Evolutionary conservation across 2,329 filamentous ascomycete genomes (phyloP).

Genomic region (Endothia cerciana): DNA sequence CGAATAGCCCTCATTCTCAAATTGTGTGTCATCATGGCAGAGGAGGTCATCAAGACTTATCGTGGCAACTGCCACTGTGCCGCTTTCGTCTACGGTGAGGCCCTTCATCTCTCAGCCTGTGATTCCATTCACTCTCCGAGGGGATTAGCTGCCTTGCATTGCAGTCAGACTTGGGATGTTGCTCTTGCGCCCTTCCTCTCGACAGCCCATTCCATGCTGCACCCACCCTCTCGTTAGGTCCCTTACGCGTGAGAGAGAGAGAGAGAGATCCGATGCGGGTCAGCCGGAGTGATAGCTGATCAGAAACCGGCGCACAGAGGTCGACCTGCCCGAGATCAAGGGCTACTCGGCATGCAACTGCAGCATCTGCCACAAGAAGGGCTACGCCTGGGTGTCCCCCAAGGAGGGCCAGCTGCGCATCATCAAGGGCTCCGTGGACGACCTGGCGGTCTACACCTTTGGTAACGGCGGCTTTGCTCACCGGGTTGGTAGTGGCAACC

Average conservation of each 20-base stretch:
- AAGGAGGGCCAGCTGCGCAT: constrained; percentile 43
- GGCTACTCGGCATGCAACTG: constrained; percentile 64
- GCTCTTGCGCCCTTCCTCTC: neutral
- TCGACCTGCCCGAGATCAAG: constrained; percentile 56
- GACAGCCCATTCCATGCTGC: neutral
- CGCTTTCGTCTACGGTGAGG: constrained; percentile 53
- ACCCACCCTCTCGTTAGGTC: neutral
- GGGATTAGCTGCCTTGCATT: no score
- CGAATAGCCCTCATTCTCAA: neutral
- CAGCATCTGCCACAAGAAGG: constrained; percentile 63
- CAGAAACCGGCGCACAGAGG: neutral
- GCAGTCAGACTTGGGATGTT: no score
- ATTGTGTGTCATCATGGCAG: constrained; percentile 17
- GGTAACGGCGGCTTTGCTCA: constrained; percentile 41
- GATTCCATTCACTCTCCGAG: neutral
- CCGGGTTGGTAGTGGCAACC: constrained; percentile 41
- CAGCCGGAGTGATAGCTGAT: neutral
- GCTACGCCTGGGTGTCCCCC: constrained; percentile 44
- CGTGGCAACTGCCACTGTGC: constrained; percentile 63
- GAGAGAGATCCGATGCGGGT: neutral
- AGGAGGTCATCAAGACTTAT: constrained; percentile 44
- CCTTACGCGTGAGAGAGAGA: neutral
- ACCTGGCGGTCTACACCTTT: constrained; percentile 50
- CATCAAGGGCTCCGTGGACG: constrained; percentile 49
- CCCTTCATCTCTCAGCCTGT: constrained; percentile 35